Evolutionary conservation across 2,329 filamentous ascomycete species (phyloP), one percentile per base, ranked within the genome.

Genomic region (Beauveria medogensis): DNA sequence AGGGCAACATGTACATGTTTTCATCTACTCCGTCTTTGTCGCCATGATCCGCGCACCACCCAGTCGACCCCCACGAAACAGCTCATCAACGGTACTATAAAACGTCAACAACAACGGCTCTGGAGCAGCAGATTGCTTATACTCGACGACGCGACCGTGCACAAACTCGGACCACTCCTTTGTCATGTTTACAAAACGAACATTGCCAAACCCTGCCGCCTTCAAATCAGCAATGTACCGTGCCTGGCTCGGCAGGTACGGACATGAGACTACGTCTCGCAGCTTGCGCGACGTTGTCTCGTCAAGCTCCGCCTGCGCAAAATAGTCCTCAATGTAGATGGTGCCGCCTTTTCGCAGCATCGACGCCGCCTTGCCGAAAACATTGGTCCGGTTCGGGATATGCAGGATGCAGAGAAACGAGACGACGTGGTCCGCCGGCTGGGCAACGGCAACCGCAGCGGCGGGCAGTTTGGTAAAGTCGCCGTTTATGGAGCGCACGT

Each of bases 301-400:
- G 18, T 63, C 48, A 7, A 63, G 46, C 16, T 51, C 3, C 5
- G n/a, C 10, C 3, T 55, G 55, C 7, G 64, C 66, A n/a, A 62
- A 66, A 46, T 64, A 66, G 59, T 67, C 66, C 47, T 67, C 66
- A 10, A 67, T 54, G 26, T 67, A 67, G 9, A 67, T n/a, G 22
- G 34, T 62, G 12, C 66, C 65, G 3, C 58, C 57, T 1, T 43
- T n/a, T 44, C 55, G 59, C 24, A 66, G 59, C 40, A 64, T 22
- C 28, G 59, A 40, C 5, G 47, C 55, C 12, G 62, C 60, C 30
- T 62, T 65, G 24, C 50, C 30, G 41, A 67, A 67, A 8, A 67
- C 60, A 43, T 30, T 28, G 22, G 58, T 40, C 3, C 64, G 62
- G 30, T 59, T 55, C 3, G 65, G 59, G 16, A 67, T 63, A 41